A percentile compares a stretch with the other conserved stretches of the same genome.
phyloP scores from a whole-genome alignment of 768 basidiomycete genomes.

The Cystofilobasidium macerans region DNA sequence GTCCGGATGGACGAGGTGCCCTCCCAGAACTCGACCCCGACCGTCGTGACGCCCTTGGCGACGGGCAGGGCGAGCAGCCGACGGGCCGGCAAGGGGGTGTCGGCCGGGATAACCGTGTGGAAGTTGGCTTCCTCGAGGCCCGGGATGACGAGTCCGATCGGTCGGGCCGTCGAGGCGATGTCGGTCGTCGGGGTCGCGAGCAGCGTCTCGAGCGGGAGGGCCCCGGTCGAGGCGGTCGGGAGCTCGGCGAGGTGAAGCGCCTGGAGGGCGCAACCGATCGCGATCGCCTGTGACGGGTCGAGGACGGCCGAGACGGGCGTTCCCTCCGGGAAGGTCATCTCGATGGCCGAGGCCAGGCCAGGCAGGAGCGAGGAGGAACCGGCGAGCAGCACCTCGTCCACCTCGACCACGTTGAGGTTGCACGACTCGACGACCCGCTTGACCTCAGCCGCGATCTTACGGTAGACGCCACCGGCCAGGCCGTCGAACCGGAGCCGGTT shows the following conservation, averaged over 20 bases:
- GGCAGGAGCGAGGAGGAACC: constrained; percentile 65
- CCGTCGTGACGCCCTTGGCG: constrained; percentile 39
- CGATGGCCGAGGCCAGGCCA: constrained; percentile 55
- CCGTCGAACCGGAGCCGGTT: constrained; percentile 56
- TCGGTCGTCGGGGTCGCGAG: constrained; percentile 42
- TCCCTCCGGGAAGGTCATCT: constrained; percentile 49
- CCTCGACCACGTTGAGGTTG: constrained; percentile 51
- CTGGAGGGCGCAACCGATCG: constrained; percentile 65
- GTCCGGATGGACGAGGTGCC: constrained; percentile 47
- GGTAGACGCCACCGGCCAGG: constrained; percentile 53
- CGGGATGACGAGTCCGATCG: constrained; percentile 59
- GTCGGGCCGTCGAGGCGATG: constrained; percentile 48
- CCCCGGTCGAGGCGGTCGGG: constrained; percentile 30
- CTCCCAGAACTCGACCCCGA: constrained; percentile 69
- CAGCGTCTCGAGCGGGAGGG: constrained; percentile 45
- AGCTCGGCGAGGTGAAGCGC: constrained; percentile 52
- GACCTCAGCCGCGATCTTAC: constrained; percentile 47
- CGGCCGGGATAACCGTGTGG: constrained; percentile 57
- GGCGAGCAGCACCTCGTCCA: constrained; percentile 70
- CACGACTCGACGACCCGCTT: constrained; percentile 47
- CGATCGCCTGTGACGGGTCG: constrained; percentile 66
- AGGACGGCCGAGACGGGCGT: constrained; percentile 56
- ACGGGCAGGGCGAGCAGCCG: constrained; percentile 53
- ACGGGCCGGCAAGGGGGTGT: constrained; percentile 61
- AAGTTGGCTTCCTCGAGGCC: constrained; percentile 42